Base-by-base conservation (phyloP, 129 eudicot species). In the Dittrichia graveolens region DNA sequence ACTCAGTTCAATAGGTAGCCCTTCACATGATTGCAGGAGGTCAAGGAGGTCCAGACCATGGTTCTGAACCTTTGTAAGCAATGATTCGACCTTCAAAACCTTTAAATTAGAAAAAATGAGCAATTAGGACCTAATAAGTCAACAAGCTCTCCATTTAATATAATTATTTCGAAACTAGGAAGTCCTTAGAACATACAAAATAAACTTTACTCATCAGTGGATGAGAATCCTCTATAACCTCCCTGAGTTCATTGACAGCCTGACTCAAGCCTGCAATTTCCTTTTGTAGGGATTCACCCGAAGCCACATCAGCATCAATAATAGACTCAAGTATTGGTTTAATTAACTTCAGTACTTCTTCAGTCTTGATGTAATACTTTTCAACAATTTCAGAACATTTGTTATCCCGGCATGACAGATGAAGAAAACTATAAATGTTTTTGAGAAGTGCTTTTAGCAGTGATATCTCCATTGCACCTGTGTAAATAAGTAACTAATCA, bases 401-500 rank as follows among this genome's bases (percentile, higher is more conserved):
- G 53, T 74, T 73, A 12, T 84, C 96, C 50, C 65, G 62, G 62
- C 80, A 67, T 54, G 95, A 80, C 69, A 89, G 67, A 58, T 78
- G 73, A 73, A 82, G 73, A 67, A 87, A 81, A 71, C 76, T 75
- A 13, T 88, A 74, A 67, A 94, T 81, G 65, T 80, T 87, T 63
- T 87, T 83, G 62, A 90, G 79, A 75, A 94, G 90, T 54, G 77
- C 79, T 76, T 90, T 84, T 47, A 88, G 67, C 59, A 83, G 44
- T 41, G 96, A 82, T 71, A 90, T 91, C 95, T 90, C 96, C 96
- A 94, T 94, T 74, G 50, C 63, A 72, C 87, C 92, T 87, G 85
- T 46, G 78, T 50, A 79, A 31, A 34, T 3, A 13, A 41, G 14
- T 59, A 44, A 58, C 55, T 10, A 65, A 70, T 4, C 19, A 39